Conservation (phyloP, 192 early-diverging fungal genomes). For the Gigaspora rosea region DNA sequence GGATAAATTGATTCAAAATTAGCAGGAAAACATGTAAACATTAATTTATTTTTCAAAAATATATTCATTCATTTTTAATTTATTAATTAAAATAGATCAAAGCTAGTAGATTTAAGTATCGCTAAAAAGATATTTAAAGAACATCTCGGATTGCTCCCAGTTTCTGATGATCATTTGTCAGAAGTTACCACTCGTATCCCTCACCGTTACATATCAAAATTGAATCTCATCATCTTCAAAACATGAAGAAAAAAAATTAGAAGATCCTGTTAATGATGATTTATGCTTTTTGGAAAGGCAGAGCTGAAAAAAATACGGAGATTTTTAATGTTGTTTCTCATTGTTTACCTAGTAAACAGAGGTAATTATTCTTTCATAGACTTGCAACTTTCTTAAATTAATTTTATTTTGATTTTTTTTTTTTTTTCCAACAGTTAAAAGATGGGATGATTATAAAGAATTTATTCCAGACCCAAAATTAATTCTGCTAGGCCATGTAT, state of each 20-base stretch:
- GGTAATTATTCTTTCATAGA: slow-evolving; percentile 38
- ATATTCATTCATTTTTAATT: background rate
- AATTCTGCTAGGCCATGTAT: slow-evolving; percentile 40
- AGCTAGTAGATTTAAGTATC: slow-evolving; percentile 68
- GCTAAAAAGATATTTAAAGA: slow-evolving; percentile 75
- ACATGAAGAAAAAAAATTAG: slow-evolving; percentile 44
- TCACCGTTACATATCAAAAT: slow-evolving; percentile 13
- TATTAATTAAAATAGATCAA: slow-evolving; percentile 51
- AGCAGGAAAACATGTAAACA: slow-evolving; percentile 60
- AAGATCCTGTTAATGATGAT: slow-evolving; percentile 74
- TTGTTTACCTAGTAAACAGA: slow-evolving; percentile 85
- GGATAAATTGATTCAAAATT: slow-evolving; percentile 67
- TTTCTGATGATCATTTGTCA: slow-evolving; percentile 41
- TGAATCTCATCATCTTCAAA: slow-evolving; percentile 26
- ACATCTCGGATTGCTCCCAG: slow-evolving; percentile 72
- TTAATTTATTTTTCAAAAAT: background rate
- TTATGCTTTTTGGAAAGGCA: slow-evolving; percentile 60
- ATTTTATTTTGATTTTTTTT: slow-evolving; percentile 34
- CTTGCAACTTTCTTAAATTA: background rate
- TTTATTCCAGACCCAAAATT: slow-evolving; percentile 39
- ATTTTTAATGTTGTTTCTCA: slow-evolving; percentile 77
- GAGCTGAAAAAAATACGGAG: slow-evolving; percentile 65
- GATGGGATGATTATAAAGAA: slow-evolving; percentile 44
- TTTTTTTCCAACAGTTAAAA: background rate
- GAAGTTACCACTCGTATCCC: slow-evolving; percentile 41